phyloP scores from a whole-genome alignment of 2,329 filamentous ascomycete species.

The Xenosphaeropsis pyriputrescens region DNA sequence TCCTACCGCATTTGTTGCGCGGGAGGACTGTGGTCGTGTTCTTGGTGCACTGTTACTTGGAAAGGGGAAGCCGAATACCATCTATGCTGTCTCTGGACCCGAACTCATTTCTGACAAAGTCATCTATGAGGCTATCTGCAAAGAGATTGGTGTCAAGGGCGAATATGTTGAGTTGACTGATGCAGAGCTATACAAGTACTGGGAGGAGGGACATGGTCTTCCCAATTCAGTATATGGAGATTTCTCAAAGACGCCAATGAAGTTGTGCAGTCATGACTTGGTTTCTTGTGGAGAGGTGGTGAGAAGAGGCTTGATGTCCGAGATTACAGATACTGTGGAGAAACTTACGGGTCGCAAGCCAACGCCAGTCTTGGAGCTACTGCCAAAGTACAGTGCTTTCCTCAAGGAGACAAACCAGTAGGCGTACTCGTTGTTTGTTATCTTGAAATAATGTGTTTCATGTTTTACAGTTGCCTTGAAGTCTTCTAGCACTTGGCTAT shows the following conservation, averaged over 20 bases:
- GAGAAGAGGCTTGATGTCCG: conserved; percentile 1
- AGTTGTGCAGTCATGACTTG: conserved; percentile 9
- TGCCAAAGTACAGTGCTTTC: not conserved
- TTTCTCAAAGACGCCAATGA: conserved; percentile 6
- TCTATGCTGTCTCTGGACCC: conserved; percentile 8
- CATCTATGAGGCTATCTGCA: conserved; percentile 9
- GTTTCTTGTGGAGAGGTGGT: conserved; percentile 7
- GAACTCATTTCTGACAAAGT: conserved; percentile 7
- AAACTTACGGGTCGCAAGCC: conserved; percentile 1
- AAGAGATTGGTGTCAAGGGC: conserved; percentile 7
- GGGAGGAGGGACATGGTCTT: conserved; percentile 4
- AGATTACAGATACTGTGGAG: conserved; percentile 2
- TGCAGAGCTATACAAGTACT: conserved; percentile 6
- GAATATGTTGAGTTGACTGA: conserved; percentile 7
- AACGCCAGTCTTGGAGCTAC: not conserved
- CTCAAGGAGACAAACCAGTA: no score
- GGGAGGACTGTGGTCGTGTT: conserved; percentile 10
- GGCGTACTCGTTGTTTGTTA: no score
- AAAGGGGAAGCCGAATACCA: conserved; percentile 3
- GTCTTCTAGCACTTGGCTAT: no score
- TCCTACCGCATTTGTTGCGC: conserved; percentile 7
- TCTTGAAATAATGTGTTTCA: no score
- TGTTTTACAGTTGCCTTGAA: conserved; percentile 18
- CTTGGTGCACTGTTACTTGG: conserved; percentile 8
- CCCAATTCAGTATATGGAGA: conserved; percentile 6